Base-by-base conservation (phyloP, 306 rosid species). In the Lathyrus aphaca region DNA sequence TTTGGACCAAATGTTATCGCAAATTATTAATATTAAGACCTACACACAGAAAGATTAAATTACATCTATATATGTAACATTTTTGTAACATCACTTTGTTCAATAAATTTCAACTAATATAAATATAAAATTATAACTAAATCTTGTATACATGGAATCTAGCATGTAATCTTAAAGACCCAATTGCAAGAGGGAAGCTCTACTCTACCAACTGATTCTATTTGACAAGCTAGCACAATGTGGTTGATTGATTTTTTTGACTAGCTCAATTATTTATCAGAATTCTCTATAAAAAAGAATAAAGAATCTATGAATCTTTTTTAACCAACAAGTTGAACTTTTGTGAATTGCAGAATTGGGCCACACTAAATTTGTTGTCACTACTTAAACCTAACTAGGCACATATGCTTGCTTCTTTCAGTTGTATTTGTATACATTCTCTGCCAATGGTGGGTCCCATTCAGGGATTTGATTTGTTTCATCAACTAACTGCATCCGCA, bases 341-440 rank as follows among this genome's bases (percentile, higher is more conserved):
- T 32, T 21, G 44, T 10, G 29, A 16, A 50, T 10, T 46, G 49
- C 21, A 14, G 14, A 39, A 64, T 19, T 30, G 64, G 82, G 45
- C 32, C 74, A 61, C 3, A 48, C 7, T 27, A 35, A 35, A 35
- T 54, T 27, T 46, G 49, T 14, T 70, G 79, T 66, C 49, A 68
- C 19, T 43, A 74, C 14, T 72, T 49, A 59, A 71, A 66, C 58
- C 55, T 32, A 79, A 53, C 17, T 2, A 53, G 35, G 78, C 56
- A 78, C 66, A 74, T 45, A 78, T 82, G 48, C 83, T 74, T 78
- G 4, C 78, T 66, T 78, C 19, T 30, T 66, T 61, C 55, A 39
- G 51, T 35, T 35, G 39, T 35, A 10, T 35, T 35, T 35, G 39
- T 35, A 27, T 69, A 66, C 19, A 64, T 66, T 66, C 77, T 23